Conservation (phyloP, 2,329 filamentous ascomycete species). For the Corynespora cassiicola region DNA sequence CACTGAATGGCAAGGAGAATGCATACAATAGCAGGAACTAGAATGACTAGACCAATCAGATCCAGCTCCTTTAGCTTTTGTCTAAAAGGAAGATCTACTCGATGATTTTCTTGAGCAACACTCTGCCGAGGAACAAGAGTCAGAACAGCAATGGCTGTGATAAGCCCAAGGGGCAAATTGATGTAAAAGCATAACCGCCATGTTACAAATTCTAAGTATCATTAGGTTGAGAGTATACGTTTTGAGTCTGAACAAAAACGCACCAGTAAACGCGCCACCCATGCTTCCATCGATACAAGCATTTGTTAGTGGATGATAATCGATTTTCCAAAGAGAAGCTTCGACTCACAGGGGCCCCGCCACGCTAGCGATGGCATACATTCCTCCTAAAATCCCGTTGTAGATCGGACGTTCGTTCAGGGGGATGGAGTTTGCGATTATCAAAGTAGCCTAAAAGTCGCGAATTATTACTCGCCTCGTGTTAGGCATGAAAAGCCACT, state of each 20-base stretch:
- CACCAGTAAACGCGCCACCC: conserved; percentile 12
- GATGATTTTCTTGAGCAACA: not conserved
- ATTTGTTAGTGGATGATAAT: no score
- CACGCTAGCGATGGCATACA: conserved; percentile 5
- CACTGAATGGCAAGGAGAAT: conserved; percentile 22
- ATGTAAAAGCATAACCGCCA: conserved; percentile 17
- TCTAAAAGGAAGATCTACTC: not conserved
- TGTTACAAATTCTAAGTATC: not conserved
- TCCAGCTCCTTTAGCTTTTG: conserved; percentile 12
- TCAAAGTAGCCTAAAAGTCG: not conserved
- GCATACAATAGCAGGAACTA: conserved; percentile 14
- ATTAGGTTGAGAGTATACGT: no score
- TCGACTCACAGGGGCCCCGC: conserved; percentile 11
- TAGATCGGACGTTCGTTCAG: not conserved
- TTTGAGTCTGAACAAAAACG: not conserved
- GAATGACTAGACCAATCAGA: conserved; percentile 15
- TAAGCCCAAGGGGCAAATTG: conserved; percentile 9
- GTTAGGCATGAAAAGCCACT: not conserved
- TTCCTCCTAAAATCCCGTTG: not conserved
- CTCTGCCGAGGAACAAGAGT: not conserved
- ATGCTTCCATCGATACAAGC: no score
- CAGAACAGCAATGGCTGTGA: conserved; percentile 2
- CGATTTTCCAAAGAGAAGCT: no score
- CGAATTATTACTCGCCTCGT: not conserved
- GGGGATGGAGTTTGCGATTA: conserved; percentile 3